Evolutionary conservation across 257 asterid species (phyloP).

Genomic region (Solanum etuberosum): DNA sequence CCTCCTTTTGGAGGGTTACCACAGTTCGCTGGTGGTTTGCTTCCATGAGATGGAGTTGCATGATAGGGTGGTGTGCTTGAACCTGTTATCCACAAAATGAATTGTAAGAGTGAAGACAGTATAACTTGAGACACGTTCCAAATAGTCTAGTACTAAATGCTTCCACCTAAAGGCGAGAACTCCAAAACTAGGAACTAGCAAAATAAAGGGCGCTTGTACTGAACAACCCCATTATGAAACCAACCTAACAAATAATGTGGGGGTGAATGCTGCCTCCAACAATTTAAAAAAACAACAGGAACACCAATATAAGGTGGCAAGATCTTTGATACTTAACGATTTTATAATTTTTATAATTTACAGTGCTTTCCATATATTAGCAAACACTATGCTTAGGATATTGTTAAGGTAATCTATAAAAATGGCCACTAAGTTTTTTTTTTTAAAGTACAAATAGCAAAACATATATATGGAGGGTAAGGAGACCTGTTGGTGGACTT

Average conservation of each 20-base stretch:
- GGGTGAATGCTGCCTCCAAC: background rate
- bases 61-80: constrained; percentile 6
- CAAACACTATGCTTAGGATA: background rate
- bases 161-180: background rate
- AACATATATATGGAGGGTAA: background rate
- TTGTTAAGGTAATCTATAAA: background rate
- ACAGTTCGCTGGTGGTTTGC: constrained; percentile 57
- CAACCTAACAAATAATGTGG: background rate
- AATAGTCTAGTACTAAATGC: background rate
- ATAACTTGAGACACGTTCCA: background rate
- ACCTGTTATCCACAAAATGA: constrained; percentile 20
- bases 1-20: constrained; percentile 68
- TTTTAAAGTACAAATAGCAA: background rate
- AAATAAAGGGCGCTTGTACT: background rate
- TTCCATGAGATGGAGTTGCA: constrained; percentile 18
- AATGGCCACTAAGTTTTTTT: background rate
- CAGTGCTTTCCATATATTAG: background rate
- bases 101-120: background rate
- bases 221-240: background rate
- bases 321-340: background rate
- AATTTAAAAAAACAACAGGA: background rate
- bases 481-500: constrained; percentile 38
- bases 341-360: background rate
- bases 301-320: background rate
- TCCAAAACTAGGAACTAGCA: background rate